These are phyloP conservation scores for Breynia disticha DNA, from an alignment of 441 rosid species.

Conservation along the genomic window DNA sequence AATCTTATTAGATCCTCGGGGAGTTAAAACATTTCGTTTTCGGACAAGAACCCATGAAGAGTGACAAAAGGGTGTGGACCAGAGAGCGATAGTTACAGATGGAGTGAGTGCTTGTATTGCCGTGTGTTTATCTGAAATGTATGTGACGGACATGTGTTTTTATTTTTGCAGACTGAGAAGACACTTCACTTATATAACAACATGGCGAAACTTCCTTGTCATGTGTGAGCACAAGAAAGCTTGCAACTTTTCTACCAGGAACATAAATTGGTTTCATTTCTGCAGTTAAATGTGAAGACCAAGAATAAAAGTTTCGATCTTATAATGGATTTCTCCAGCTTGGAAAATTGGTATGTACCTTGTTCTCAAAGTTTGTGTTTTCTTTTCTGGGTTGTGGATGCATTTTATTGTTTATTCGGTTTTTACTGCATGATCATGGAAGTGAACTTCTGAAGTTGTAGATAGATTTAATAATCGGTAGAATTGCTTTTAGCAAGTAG, in stretches of 20 bases:
- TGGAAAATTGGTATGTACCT: slow-evolving; percentile 23
- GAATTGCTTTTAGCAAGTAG: no score
- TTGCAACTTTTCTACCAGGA: not conserved
- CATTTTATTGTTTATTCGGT: not conserved
- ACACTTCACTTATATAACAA: slow-evolving; percentile 10
- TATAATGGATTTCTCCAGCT: slow-evolving; percentile 18
- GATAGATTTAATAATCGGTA: not conserved
- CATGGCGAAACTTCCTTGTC: not conserved
- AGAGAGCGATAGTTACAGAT: no score
- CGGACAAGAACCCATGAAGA: not conserved
- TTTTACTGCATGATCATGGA: not conserved
- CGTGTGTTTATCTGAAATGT: no score
- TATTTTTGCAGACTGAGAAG: slow-evolving; percentile 5
- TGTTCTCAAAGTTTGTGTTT: not conserved
- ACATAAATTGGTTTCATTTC: not conserved
- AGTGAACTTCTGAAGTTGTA: not conserved
- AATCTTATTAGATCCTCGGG: not conserved
- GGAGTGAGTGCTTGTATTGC: no score
- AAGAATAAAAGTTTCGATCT: not conserved
- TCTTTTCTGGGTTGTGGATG: slow-evolving; percentile 1
- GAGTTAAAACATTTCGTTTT: not conserved
- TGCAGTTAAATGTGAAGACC: not conserved
- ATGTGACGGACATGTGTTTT: not conserved
- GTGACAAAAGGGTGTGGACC: not conserved
- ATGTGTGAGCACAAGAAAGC: not conserved